Evolutionary conservation across 2,329 filamentous ascomycete species (phyloP).

Genomic region (Byssochlamys sp.): DNA sequence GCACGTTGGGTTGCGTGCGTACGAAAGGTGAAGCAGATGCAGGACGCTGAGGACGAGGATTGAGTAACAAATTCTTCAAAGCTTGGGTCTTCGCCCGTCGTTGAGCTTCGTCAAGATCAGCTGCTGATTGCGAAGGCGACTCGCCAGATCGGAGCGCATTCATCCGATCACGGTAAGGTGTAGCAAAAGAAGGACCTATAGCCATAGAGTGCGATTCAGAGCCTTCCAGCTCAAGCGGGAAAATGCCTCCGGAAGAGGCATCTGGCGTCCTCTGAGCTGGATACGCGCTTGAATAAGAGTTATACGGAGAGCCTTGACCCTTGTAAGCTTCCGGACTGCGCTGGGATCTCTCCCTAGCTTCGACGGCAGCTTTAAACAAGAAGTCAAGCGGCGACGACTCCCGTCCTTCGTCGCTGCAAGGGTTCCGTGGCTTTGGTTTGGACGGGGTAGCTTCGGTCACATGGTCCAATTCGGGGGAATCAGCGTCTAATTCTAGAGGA

Average conservation of each 20-base stretch:
- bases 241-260: slow-evolving; percentile 47
- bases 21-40: slow-evolving; percentile 21
- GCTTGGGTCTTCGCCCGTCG: slow-evolving; percentile 36
- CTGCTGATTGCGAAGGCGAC: slow-evolving; percentile 20
- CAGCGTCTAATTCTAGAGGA: slow-evolving; percentile 29
- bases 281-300: slow-evolving; percentile 25
- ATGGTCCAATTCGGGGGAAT: slow-evolving; percentile 25
- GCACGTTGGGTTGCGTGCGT: slow-evolving; percentile 11
- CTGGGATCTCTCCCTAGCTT: slow-evolving; percentile 47
- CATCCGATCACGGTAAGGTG: slow-evolving; percentile 41
- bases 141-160: slow-evolving; percentile 32
- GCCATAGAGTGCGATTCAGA: slow-evolving; percentile 42
- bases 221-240: slow-evolving; percentile 60
- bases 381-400: slow-evolving; percentile 72
- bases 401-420: slow-evolving; percentile 31
- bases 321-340: slow-evolving; percentile 33
- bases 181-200: slow-evolving; percentile 59
- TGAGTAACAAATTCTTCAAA: slow-evolving; percentile 37
- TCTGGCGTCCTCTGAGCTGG: slow-evolving; percentile 37
- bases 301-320: slow-evolving; percentile 46
- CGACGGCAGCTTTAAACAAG: slow-evolving; percentile 78
- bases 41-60: slow-evolving; percentile 29
- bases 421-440: slow-evolving; percentile 33
- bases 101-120: slow-evolving; percentile 28
- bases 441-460: slow-evolving; percentile 33